A percentile compares a stretch with the other conserved stretches of the same genome.
Evolutionary conservation across 257 asterid genomes (phyloP).

Genomic region (Linaria vulgaris): DNA sequence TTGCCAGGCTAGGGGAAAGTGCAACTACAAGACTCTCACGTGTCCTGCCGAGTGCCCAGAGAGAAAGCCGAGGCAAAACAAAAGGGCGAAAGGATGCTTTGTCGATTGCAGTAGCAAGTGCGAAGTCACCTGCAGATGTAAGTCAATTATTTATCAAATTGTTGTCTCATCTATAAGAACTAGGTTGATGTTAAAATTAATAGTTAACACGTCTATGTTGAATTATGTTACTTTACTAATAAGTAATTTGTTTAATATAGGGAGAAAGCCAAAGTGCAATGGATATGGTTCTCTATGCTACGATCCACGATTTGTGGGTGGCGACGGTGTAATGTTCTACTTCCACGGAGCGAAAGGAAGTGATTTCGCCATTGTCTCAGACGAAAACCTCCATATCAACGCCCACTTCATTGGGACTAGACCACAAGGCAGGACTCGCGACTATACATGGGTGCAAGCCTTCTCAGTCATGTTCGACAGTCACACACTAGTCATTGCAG

Average conservation of each 20-base stretch:
- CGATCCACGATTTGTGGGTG: conserved; percentile 79
- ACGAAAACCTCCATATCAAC: conserved; percentile 65
- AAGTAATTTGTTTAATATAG: conserved; percentile 29
- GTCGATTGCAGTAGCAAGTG: conserved; percentile 64
- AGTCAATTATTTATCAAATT: too few species aligned
- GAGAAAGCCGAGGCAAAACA: conserved; percentile 63
- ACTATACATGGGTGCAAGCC: conserved; percentile 81
- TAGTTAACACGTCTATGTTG: too few species aligned
- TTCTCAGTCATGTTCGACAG: conserved; percentile 57
- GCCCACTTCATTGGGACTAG: conserved; percentile 71
- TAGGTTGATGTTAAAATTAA: too few species aligned
- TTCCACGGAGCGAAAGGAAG: conserved; percentile 70
- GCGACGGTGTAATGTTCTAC: conserved; percentile 80
- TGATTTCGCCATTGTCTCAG: conserved; percentile 62
- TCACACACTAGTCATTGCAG: conserved; percentile 54
- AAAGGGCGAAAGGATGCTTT: conserved; percentile 58
- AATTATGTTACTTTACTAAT: too few species aligned
- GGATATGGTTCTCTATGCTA: conserved; percentile 67
- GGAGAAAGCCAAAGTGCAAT: conserved; percentile 65
- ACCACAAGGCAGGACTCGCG: conserved; percentile 65
- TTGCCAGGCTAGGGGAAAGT: conserved; percentile 44
- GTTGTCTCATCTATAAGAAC: too few species aligned
- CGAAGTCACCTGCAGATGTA: conserved; percentile 67
- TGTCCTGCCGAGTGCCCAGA: conserved; percentile 57
- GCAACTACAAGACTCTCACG: conserved; percentile 42